Evolutionary conservation across 2,329 filamentous ascomycete genomes (phyloP).

Genomic region (Bipolaris zeicola): DNA sequence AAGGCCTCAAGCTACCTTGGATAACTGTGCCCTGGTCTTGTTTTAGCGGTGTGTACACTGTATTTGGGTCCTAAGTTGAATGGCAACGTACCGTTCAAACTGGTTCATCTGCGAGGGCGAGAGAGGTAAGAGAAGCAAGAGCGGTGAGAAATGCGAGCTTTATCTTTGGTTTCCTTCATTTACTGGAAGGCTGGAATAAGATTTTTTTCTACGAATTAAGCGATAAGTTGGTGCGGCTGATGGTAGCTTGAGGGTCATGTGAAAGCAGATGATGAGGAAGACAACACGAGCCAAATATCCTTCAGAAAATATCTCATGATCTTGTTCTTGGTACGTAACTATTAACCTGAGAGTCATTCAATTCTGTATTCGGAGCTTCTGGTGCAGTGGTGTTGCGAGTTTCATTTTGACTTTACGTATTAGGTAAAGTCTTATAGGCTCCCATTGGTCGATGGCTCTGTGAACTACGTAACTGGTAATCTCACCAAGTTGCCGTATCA

Average conservation of each 20-base stretch:
- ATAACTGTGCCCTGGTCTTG: not conserved
- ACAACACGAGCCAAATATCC: not conserved
- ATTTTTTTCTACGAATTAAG: not conserved
- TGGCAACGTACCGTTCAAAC: not conserved
- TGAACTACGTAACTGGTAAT: not conserved
- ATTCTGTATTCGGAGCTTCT: not conserved
- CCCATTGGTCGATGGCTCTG: not conserved
- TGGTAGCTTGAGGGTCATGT: not conserved
- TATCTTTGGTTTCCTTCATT: not conserved
- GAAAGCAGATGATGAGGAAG: too few relatives aligned
- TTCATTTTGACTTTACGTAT: not conserved
- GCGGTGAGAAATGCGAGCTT: not conserved
- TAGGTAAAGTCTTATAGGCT: not conserved
- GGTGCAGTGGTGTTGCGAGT: not conserved
- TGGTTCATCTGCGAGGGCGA: not conserved
- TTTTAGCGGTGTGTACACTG: not conserved
- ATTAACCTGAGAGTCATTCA: not conserved
- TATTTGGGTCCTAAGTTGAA: not conserved
- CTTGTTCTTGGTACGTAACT: not conserved
- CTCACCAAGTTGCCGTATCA: not conserved
- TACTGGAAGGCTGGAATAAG: not conserved
- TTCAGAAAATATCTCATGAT: not conserved
- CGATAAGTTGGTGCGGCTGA: not conserved
- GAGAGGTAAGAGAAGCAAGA: not conserved
- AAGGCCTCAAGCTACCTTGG: not conserved